Conservation (phyloP, 108 stramenopile genomes). For the Pseudonitzschia delicatissima region DNA sequence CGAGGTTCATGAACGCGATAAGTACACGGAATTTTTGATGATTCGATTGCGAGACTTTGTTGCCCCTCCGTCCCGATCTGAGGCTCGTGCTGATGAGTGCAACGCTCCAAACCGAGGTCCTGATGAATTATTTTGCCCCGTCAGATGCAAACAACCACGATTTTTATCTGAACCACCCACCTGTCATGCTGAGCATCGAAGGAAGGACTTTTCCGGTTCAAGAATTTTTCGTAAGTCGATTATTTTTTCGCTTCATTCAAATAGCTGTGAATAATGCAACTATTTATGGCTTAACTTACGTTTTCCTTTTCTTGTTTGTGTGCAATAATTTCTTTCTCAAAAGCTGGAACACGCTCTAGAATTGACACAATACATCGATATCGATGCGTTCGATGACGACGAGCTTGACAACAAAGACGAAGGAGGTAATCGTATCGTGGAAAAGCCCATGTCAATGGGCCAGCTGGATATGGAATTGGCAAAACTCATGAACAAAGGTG, state of each 20-base stretch:
- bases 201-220: conserved; percentile 82
- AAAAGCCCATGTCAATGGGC: conserved; percentile 22
- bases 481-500: conserved; percentile 18
- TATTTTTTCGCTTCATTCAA: background rate
- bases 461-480: conserved; percentile 50
- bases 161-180: conserved; percentile 28
- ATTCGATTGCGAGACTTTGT: conserved; percentile 81
- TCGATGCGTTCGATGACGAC: conserved; percentile 30
- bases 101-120: conserved; percentile 57
- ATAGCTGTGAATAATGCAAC: no score
- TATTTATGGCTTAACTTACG: no score
- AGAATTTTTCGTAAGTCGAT: conserved; percentile 46
- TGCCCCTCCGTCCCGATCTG: conserved; percentile 63
- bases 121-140: conserved; percentile 58
- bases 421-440: background rate
- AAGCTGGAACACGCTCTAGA: conserved; percentile 63
- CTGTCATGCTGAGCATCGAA: conserved; percentile 73
- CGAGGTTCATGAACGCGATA: conserved; percentile 93
- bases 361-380: conserved; percentile 56
- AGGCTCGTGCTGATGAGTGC: conserved; percentile 78
- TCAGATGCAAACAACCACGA: conserved; percentile 18
- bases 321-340: background rate
- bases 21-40: conserved; percentile 89
- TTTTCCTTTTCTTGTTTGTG: background rate
- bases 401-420: conserved; percentile 5